Base-by-base conservation (phyloP, 129 eudicot genomes). In the Heracleum sosnowskyi region DNA sequence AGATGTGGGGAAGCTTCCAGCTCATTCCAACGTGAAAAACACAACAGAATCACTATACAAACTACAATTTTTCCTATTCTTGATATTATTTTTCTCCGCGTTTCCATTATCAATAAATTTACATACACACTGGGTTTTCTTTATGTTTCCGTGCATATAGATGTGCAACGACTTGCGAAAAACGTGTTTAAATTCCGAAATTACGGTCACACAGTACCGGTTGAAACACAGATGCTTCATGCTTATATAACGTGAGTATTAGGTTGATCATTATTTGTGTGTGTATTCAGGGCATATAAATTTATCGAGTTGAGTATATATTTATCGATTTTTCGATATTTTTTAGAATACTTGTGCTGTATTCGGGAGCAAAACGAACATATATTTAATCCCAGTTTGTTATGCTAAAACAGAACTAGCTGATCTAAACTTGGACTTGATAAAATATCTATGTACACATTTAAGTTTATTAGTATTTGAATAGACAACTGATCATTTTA, bases 1-100 rank as follows among this genome's bases (percentile, higher is more conserved):
- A 64, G 37, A 64, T 28, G 70, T 64, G 70, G 70, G 70, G 70
- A 64, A 64, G 37, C 70, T 64, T 64, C 70, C 70, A 64, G 70
- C 70, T 64, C 22, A 64, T 29, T 62, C 69, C 69, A 62, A 62
- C 69, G 69, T 62, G 69, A 62, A 26, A 62, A 26, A 62, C 69
- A 64, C 70, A 26, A 26, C 35, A 29, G 16, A 64, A 5, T 62
- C 69, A 26, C 35, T 28, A 28, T 13, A 11, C 69, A 63, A 26
- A 22, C 16, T 62, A 26, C 16, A 60, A 26, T 60, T 60, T n/a
- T 17, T 55, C 64, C 69, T 60, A 2, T 60, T 26, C 69, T 26
- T 60, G n/a, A 60, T 60, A 10, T 57, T 57, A 24, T 57, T 0
- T 57, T n/a, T 57, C 26, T 49, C 57, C 57, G 24, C n/a, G 57